A percentile compares a stretch with the other conserved stretches of the same genome.
phyloP scores from a whole-genome alignment of 1,139 yeast genomes.

The Geotrichum carabidarum region DNA sequence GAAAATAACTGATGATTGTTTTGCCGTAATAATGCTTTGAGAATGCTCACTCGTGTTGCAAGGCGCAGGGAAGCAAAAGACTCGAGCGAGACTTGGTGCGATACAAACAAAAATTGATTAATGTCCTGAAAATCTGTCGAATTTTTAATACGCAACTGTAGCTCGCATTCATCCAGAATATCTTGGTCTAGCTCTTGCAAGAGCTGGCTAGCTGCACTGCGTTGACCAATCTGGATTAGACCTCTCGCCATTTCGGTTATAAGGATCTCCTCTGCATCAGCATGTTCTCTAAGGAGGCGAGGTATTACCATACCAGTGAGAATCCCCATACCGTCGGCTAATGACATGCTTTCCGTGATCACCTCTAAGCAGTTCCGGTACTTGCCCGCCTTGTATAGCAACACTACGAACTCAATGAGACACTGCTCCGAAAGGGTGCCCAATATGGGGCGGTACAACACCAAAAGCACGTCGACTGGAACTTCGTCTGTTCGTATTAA shows the following conservation, averaged over 20 bases:
- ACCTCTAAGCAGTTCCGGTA: conserved; percentile 9
- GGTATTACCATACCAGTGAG: conserved; percentile 5
- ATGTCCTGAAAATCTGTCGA: neutral
- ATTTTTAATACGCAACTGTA: neutral
- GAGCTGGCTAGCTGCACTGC: conserved; percentile 13
- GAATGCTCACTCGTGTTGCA: conserved; percentile 4
- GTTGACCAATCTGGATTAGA: conserved; percentile 5
- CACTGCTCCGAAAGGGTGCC: conserved; percentile 11
- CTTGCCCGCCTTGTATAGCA: conserved; percentile 2
- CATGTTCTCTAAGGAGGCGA: neutral
- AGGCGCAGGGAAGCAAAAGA: neutral
- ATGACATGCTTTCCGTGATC: conserved; percentile 8
- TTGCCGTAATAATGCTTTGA: conserved; percentile 6
- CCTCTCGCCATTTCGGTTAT: neutral
- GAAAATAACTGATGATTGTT: neutral
- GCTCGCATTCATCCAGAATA: conserved; percentile 2
- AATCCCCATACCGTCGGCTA: conserved; percentile 6
- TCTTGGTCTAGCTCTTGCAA: neutral
- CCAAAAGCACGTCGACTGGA: conserved; percentile 8
- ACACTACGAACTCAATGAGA: conserved; percentile 8
- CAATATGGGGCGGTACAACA: conserved; percentile 10
- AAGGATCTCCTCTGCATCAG: conserved; percentile 7
- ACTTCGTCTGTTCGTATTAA: conserved; percentile 9
- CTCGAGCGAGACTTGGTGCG: neutral
- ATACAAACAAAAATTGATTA: neutral